Base-by-base conservation (phyloP, 352 stramenopile species). In the Pythium phragmitis region DNA sequence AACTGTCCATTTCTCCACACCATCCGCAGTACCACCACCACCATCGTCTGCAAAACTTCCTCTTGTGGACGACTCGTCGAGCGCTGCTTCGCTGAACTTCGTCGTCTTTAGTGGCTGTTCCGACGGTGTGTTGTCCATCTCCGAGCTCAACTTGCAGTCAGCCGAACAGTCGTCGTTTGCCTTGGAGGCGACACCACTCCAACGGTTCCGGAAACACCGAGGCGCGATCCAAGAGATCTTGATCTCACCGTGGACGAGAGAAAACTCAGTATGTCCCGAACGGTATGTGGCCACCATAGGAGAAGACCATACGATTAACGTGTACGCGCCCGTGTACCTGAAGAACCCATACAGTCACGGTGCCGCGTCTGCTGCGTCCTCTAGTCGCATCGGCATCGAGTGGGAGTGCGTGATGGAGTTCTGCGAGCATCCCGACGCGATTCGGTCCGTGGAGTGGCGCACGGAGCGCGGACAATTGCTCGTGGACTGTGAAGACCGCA, bases 41-140 rank as follows among this genome's bases (percentile, higher is more conserved):
- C 41, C 46, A 33, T 5, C 49, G 28, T 41, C 47, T n/a, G 19
- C 42, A 48, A 45, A 36, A 14, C 9, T 28, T 14, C 14, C 28
- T 9, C 43, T 8, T 2, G 8, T 17, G 5, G 21, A 23, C 3
- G 43, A 58, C n/a, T 3, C 37, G 5, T 71, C 73, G 7, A 69
- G 63, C n/a, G 71, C 73, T 21, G 71, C 73, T 26, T 82, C 65
- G 7, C 66, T 89, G 13, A 63, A 78, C 49, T 86, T 91, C 23
- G 74, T 91, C 62, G 72, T 91, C 3, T 92, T 92, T 60, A 88
- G 69, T 12, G 84, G 84, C 8, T 82, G 82, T 49, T 72, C 75
- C 50, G 80, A 91, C 39, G 84, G 84, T 16, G 66, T 82, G 16
- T 41, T 92, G 26, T 72, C 57, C 16, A 75, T 92, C 14, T 77